These are phyloP conservation scores for Ostreobium quekettii DNA, from an alignment of 139 green algal genomes.

Conservation along the genomic window DNA sequence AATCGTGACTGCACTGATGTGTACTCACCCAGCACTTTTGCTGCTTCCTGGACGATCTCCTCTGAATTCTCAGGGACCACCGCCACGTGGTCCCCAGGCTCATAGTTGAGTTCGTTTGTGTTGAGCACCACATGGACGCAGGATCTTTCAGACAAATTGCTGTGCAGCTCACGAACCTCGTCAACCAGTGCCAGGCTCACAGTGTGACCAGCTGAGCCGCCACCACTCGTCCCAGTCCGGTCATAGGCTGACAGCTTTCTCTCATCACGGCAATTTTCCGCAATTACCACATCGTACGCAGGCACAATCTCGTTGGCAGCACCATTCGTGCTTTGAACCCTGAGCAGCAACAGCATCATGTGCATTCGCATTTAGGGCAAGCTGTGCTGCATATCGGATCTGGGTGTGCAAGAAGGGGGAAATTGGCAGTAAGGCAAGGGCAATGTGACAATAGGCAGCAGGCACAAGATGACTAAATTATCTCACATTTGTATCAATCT, in stretches of 20 bases:
- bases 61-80: constrained; percentile 70
- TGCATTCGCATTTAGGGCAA: no score
- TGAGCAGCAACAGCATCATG: no score
- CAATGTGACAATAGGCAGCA: constrained; percentile 5
- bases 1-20: no score
- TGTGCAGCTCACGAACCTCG: constrained; percentile 73
- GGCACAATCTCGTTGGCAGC: not conserved
- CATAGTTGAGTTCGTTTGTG: constrained; percentile 42
- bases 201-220: constrained; percentile 32
- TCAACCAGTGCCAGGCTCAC: constrained; percentile 49
- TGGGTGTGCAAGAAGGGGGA: no score
- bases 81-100: constrained; percentile 83
- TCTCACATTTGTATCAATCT: constrained; percentile 3
- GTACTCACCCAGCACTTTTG: constrained; percentile 47
- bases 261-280: not conserved
- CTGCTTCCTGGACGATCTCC: constrained; percentile 53
- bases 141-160: constrained; percentile 52
- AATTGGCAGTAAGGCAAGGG: constrained; percentile 36
- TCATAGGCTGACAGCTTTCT: constrained; percentile 3
- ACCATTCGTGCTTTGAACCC: no score
- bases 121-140: constrained; percentile 95
- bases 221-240: constrained; percentile 26
- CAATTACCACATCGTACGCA: constrained; percentile 13
- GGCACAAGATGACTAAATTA: not conserved
- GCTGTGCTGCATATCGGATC: no score